Conservation (phyloP, 352 stramenopile species). For the Pythium scleroteichum region DNA sequence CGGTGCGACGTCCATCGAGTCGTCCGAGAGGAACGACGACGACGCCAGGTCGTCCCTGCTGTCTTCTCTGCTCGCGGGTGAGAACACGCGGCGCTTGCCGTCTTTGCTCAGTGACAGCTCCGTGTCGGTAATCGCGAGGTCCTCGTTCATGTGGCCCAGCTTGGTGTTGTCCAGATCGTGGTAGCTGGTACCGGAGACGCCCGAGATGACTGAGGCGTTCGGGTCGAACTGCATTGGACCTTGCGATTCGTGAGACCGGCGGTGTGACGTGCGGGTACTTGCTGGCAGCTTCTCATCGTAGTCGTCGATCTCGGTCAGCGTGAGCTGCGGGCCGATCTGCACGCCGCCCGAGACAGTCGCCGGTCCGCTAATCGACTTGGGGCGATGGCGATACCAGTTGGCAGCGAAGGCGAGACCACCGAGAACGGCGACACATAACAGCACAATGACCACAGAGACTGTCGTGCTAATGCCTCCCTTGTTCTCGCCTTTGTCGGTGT, state of each 20-base stretch:
- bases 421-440: slow-evolving; percentile 34
- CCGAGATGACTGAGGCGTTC: slow-evolving; percentile 50
- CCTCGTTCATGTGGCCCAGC: slow-evolving; percentile 28
- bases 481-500: slow-evolving; percentile 6
- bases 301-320: slow-evolving; percentile 36
- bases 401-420: slow-evolving; percentile 40
- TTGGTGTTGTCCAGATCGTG: slow-evolving; percentile 36
- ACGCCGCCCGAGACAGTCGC: slow-evolving; percentile 10
- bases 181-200: slow-evolving; percentile 44
- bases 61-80: slow-evolving; percentile 28
- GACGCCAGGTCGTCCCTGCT: neutral
- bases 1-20: slow-evolving; percentile 16
- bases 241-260: slow-evolving; percentile 1
- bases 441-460: slow-evolving; percentile 40
- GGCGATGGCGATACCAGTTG: slow-evolving; percentile 57
- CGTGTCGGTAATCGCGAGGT: slow-evolving; percentile 38
- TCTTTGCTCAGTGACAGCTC: slow-evolving; percentile 37
- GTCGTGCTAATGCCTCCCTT: slow-evolving; percentile 25
- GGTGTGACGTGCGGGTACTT: slow-evolving; percentile 14
- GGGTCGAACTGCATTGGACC: slow-evolving; percentile 25
- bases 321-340: slow-evolving; percentile 11
- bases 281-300: slow-evolving; percentile 29
- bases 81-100: slow-evolving; percentile 35
- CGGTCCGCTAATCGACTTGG: slow-evolving; percentile 33
- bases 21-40: slow-evolving; percentile 11